A percentile compares a stretch with the other conserved stretches of the same genome.
phyloP scores from a whole-genome alignment of 2,329 filamentous ascomycete genomes.

The Claviceps quebecensis region DNA sequence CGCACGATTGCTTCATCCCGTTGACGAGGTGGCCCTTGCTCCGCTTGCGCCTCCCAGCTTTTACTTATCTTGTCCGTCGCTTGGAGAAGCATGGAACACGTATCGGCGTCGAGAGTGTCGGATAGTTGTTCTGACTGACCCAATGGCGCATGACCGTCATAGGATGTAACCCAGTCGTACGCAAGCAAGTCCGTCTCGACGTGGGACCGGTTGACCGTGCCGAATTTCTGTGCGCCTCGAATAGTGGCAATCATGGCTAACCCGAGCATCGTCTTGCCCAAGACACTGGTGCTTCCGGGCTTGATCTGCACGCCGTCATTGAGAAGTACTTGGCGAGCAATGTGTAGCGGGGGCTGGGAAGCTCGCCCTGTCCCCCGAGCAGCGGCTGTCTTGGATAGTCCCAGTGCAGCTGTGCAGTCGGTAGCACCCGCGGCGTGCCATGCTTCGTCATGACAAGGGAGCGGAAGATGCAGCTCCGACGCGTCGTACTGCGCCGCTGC shows the following conservation, averaged over 20 bases:
- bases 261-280: conserved; percentile 1
- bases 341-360: conserved; percentile 42
- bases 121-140: neutral
- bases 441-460: conserved; percentile 58
- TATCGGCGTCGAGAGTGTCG: neutral
- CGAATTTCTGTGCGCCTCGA: conserved; percentile 20
- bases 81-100: neutral
- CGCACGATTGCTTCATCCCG: neutral
- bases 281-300: neutral
- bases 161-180: conserved; percentile 44
- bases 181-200: conserved; percentile 13
- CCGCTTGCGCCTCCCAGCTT: neutral
- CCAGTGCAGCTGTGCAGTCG: conserved; percentile 51
- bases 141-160: conserved; percentile 32
- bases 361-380: conserved; percentile 37
- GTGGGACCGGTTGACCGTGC: neutral
- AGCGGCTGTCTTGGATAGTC: conserved; percentile 49
- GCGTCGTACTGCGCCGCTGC: conserved; percentile 45
- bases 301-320: conserved; percentile 24
- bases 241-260: conserved; percentile 49
- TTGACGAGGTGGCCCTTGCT: neutral
- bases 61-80: conserved; percentile 1
- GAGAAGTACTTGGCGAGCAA: conserved; percentile 47
- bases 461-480: conserved; percentile 50
- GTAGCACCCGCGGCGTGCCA: conserved; percentile 51